Conservation (phyloP, 306 rosid genomes). For the Quercus suber region DNA sequence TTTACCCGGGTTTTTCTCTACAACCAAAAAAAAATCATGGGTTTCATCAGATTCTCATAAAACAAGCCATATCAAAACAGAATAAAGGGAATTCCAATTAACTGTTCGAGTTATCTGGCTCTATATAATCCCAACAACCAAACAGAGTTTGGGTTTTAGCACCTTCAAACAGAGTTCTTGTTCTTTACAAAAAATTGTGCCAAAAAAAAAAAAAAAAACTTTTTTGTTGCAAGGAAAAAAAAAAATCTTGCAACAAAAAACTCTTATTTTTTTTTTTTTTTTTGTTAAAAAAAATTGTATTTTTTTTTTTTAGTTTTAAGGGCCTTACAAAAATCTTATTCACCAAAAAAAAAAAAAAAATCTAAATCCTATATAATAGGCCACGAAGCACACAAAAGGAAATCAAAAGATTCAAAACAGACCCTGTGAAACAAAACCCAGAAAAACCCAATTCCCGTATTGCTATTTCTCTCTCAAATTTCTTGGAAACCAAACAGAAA, state of each 20-base stretch:
- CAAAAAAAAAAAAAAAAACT: background rate
- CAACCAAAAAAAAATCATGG: background rate
- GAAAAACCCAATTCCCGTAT: constrained; percentile 1
- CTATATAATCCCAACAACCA: constrained; percentile 1
- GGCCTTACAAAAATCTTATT: background rate
- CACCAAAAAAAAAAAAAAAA: background rate
- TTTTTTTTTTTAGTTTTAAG: background rate
- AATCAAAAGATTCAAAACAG: background rate
- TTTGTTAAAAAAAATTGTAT: background rate
- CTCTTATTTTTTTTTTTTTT: background rate
- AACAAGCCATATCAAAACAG: background rate
- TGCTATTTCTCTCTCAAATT: constrained; percentile 18
- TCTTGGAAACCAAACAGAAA: constrained; percentile 16
- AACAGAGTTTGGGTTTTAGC: background rate
- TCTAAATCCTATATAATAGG: background rate
- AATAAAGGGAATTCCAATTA: background rate
- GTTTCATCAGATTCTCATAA: background rate
- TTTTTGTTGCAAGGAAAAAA: background rate
- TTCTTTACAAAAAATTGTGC: background rate
- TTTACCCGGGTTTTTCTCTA: background rate
- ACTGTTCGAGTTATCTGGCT: background rate
- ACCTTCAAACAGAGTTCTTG: background rate
- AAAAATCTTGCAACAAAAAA: background rate
- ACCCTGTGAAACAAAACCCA: background rate
- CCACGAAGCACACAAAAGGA: background rate